These are phyloP conservation scores for Podospora tetraspora DNA, from an alignment of 495 filamentous ascomycete genomes.

Conservation along the genomic window DNA sequence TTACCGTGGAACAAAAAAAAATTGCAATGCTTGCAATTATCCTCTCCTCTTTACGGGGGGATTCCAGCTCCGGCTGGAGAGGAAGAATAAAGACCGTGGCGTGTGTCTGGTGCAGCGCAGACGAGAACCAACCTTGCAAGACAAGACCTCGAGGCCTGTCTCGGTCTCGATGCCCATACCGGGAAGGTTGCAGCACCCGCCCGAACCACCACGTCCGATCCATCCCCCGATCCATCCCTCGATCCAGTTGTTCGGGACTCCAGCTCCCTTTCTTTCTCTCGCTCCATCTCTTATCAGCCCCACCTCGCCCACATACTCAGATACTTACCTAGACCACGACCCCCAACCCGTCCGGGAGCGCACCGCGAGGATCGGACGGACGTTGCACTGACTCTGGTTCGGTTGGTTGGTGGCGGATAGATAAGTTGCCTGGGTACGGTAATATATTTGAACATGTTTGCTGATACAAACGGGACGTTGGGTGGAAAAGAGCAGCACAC, in stretches of 20 bases:
- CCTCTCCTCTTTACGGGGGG: no score
- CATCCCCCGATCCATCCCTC: not conserved
- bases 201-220: no score
- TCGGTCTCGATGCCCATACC: not conserved
- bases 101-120: no score
- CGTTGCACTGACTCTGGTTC: not conserved
- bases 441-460: not conserved
- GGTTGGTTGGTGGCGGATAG: not conserved
- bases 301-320: not conserved
- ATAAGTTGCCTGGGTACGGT: not conserved
- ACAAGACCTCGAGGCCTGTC: not conserved
- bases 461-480: not conserved
- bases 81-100: no score
- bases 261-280: not conserved
- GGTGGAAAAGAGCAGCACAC: not conserved
- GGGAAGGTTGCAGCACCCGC: not conserved
- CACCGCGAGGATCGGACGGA: not conserved
- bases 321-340: no score
- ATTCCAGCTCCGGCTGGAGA: no score
- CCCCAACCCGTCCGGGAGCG: not conserved
- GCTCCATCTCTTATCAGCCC: not conserved
- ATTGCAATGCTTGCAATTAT: no score
- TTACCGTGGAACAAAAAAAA: not conserved
- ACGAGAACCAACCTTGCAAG: not conserved
- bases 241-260: not conserved